These are phyloP conservation scores for Mycena venus DNA, from an alignment of 768 basidiomycete species.

Conservation along the genomic window DNA sequence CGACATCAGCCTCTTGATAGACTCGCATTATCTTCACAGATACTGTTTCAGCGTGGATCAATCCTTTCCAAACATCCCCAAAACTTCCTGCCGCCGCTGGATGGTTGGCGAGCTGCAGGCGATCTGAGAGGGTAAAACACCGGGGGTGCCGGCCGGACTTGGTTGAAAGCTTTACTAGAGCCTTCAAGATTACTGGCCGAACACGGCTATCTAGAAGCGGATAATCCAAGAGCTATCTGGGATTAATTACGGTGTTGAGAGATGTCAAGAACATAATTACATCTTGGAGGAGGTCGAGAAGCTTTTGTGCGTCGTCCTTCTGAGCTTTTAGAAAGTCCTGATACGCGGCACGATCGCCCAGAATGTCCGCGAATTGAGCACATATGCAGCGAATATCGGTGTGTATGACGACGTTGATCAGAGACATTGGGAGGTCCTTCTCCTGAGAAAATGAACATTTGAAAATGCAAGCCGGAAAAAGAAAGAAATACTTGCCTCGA, in stretches of 20 bases:
- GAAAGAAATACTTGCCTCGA: slow-evolving; percentile 14
- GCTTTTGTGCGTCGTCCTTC: slow-evolving; percentile 30
- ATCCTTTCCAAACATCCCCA: slow-evolving; percentile 33
- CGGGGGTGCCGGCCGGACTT: slow-evolving; percentile 21
- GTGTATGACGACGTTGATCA: slow-evolving; percentile 27
- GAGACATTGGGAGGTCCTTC: slow-evolving; percentile 13
- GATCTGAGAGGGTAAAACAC: slow-evolving; percentile 26
- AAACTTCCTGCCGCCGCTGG: slow-evolving; percentile 27
- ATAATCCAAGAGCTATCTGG: slow-evolving; percentile 29
- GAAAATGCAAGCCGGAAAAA: background rate
- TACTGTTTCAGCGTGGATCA: slow-evolving; percentile 20
- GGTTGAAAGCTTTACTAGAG: slow-evolving; percentile 24
- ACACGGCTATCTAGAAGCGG: slow-evolving; percentile 25
- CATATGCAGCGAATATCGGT: slow-evolving; percentile 30
- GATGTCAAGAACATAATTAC: background rate
- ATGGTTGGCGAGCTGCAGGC: slow-evolving; percentile 10
- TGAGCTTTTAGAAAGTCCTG: slow-evolving; percentile 18
- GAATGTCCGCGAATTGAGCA: slow-evolving; percentile 20
- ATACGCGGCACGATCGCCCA: slow-evolving; percentile 1
- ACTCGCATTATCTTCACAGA: slow-evolving; percentile 33
- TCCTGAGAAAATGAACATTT: background rate
- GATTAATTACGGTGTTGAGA: background rate
- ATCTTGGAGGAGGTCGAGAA: slow-evolving; percentile 38
- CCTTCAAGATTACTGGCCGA: slow-evolving; percentile 28
- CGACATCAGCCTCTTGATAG: slow-evolving; percentile 25